phyloP scores from a whole-genome alignment of 208 protist species.

The Angomonas deanei region DNA sequence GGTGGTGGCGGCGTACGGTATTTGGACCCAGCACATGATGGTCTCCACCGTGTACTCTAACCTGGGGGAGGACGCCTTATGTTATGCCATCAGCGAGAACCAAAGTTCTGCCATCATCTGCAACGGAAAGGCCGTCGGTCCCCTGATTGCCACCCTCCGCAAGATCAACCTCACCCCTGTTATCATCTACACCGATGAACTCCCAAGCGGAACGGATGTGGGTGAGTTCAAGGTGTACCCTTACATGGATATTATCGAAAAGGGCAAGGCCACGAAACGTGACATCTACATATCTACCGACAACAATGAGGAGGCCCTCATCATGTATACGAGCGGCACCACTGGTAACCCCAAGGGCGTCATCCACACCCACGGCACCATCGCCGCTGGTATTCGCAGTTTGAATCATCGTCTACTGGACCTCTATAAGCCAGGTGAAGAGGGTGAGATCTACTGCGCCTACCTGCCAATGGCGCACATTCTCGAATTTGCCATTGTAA shows the following conservation, averaged over 20 bases:
- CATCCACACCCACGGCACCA: constrained; percentile 73
- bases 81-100: constrained; percentile 48
- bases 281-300: constrained; percentile 19
- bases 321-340: constrained; percentile 86
- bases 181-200: constrained; percentile 44
- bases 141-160: constrained; percentile 35
- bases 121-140: constrained; percentile 40
- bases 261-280: constrained; percentile 17
- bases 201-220: constrained; percentile 18
- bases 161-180: constrained; percentile 18
- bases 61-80: constrained; percentile 60
- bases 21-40: constrained; percentile 65
- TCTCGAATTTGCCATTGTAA: constrained; percentile 78
- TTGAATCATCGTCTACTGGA: constrained; percentile 12
- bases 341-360: constrained; percentile 90
- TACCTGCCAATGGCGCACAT: constrained; percentile 93
- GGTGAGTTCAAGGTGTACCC: constrained; percentile 24
- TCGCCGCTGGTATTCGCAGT: constrained; percentile 25
- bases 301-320: constrained; percentile 33
- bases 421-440: constrained; percentile 25
- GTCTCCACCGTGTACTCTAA: constrained; percentile 74
- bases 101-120: constrained; percentile 46
- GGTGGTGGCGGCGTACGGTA: constrained; percentile 58
- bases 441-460: constrained; percentile 62
- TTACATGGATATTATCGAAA: constrained; percentile 42